Base-by-base conservation (phyloP, 2,329 filamentous ascomycete species). In the Talaromyces piceae region DNA sequence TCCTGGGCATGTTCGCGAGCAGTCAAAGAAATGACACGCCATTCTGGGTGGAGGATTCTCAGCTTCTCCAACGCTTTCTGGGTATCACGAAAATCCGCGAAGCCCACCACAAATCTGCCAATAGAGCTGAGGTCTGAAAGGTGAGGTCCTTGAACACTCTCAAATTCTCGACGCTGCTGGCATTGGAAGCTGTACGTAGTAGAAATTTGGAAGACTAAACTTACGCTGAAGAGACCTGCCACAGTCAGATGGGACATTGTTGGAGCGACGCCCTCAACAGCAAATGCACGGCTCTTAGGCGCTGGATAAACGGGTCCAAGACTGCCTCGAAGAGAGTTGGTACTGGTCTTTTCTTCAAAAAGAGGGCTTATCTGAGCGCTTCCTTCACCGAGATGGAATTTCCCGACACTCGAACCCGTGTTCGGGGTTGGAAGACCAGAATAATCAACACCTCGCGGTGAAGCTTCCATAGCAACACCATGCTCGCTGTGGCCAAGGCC, bases 1-100 rank as follows among this genome's bases (percentile, higher is more conserved):
- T 67, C 65, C 55, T 72, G 65, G 9, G 67, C 64, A 62, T 76
- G 77, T 16, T 77, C 71, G 25, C 64, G 67, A 2, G 74, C 69
- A 7, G 67, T 66, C 25, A 81, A 64, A 46, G 73, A 74, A 41
- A 68, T 65, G 16, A 73, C 67, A 44, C 63, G 61, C 78, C 80
- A 83, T 28, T 69, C 67, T 9, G 71, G 66, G 43, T 69, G 68
- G 28, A 69, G 64, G 16, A 74, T 57, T 1, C 70, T 67, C 25
- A 78, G 63, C 47, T 75, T 76, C 11, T 74, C 67, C 51, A 75
- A 70, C 6, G 77, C 73, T 27, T 73, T 70, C 48, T 73, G 76
- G 5, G 82, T 75, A 62, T 85, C 81, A 46, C 79, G 75, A 46
- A 84, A 77, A 58, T 86, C 82, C 5, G 73, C 68, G 58, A 86